phyloP scores from a whole-genome alignment of 306 rosid genomes.

The Luffa aegyptiaca region DNA sequence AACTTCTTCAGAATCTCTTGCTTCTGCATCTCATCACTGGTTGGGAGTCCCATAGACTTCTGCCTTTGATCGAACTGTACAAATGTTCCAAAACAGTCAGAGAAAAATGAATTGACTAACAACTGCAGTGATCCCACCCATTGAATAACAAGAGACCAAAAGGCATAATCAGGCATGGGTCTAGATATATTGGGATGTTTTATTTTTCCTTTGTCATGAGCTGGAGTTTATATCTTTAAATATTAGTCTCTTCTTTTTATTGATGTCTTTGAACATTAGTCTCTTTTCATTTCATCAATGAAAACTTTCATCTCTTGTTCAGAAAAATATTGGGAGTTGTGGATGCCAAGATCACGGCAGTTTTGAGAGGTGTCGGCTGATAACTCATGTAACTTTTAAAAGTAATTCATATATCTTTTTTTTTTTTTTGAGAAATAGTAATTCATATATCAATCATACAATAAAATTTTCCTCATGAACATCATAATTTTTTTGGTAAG shows the following conservation, averaged over 20 bases:
- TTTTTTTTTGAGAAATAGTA: no score
- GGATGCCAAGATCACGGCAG: neutral
- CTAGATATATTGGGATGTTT: neutral
- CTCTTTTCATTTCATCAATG: no score
- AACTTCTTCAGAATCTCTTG: conserved; percentile 76
- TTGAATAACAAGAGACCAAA: neutral
- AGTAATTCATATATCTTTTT: no score
- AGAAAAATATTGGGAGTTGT: neutral
- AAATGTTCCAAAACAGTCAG: neutral
- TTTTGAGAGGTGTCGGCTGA: neutral
- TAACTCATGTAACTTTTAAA: neutral
- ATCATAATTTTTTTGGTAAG: no score
- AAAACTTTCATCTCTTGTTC: no score
- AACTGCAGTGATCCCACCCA: neutral
- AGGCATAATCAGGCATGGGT: neutral
- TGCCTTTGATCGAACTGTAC: conserved; percentile 90
- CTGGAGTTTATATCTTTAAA: no score
- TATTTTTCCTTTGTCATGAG: no score
- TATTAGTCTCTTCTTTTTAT: no score
- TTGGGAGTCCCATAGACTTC: conserved; percentile 80
- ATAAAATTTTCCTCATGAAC: neutral
- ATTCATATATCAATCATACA: neutral
- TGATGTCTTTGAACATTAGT: no score
- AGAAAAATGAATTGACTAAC: neutral
- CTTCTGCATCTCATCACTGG: conserved; percentile 77